phyloP scores from a whole-genome alignment of 768 basidiomycete genomes.

The Tulasnella sp. region DNA sequence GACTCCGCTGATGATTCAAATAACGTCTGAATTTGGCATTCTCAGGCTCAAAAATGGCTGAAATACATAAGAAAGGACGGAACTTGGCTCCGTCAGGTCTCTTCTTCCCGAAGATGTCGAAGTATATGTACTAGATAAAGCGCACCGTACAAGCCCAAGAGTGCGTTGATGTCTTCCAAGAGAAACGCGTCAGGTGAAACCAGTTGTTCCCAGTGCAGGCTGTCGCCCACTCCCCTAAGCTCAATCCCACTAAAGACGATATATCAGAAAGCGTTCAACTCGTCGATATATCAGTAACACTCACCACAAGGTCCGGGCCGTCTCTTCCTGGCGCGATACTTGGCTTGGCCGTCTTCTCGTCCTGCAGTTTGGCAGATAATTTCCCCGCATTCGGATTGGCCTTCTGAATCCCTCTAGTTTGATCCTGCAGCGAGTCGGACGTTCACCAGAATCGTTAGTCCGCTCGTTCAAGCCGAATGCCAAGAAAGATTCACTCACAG shows the following conservation, averaged over 20 bases:
- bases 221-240: no score
- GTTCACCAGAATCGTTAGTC: no score
- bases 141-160: no score
- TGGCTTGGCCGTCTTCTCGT: background rate
- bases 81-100: background rate
- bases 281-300: background rate
- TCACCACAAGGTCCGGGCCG: background rate
- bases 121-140: background rate
- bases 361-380: background rate
- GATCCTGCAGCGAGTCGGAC: background rate
- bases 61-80: background rate
- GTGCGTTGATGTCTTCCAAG: no score
- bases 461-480: background rate
- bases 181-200: no score
- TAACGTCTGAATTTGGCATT: background rate
- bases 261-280: background rate
- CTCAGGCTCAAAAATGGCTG: background rate
- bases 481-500: background rate
- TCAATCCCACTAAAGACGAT: background rate
- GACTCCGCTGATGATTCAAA: no score
- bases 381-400: constrained; percentile 2
- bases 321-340: background rate
- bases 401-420: background rate
- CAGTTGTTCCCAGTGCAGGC: no score
- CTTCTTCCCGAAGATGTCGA: background rate